Evolutionary conservation across 176 grass and related monocot genomes (phyloP).

Genomic region (Puccinellia tenuiflora): DNA sequence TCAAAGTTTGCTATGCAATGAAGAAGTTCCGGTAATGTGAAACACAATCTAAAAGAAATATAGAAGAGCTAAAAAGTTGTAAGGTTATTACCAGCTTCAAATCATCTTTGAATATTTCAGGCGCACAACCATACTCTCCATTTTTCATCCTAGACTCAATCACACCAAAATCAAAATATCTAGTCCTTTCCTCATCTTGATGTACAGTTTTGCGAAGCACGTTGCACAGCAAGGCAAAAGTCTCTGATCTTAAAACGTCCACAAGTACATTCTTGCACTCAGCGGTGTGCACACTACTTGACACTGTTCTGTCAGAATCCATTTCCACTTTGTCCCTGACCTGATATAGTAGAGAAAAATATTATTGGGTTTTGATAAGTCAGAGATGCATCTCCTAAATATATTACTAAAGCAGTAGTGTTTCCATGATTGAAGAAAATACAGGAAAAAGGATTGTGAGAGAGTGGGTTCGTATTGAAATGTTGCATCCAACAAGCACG

Average conservation of each 20-base stretch:
- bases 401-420: not conserved
- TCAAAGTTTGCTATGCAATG: not conserved
- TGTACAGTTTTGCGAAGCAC: constrained; percentile 58
- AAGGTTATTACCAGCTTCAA: constrained; percentile 54
- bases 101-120: constrained; percentile 60
- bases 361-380: constrained; percentile 1
- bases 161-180: constrained; percentile 65
- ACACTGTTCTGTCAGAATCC: constrained; percentile 20
- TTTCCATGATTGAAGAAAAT: constrained; percentile 3
- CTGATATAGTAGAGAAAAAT: constrained; percentile 34
- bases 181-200: constrained; percentile 39
- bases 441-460: not conserved
- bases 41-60: constrained; percentile 6
- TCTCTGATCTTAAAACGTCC: constrained; percentile 63
- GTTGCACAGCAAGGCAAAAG: constrained; percentile 69
- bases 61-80: not conserved
- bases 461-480: constrained; percentile 2
- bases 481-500: constrained; percentile 6
- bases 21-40: not conserved
- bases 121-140: constrained; percentile 70
- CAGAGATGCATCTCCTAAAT: constrained; percentile 17
- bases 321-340: constrained; percentile 28
- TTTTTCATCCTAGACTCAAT: constrained; percentile 81
- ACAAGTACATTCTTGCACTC: constrained; percentile 63
- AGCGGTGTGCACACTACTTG: constrained; percentile 26